Conservation (phyloP, 225 moss, liverwort and hornwort genomes). For the Physcomitrellopsis africana region DNA sequence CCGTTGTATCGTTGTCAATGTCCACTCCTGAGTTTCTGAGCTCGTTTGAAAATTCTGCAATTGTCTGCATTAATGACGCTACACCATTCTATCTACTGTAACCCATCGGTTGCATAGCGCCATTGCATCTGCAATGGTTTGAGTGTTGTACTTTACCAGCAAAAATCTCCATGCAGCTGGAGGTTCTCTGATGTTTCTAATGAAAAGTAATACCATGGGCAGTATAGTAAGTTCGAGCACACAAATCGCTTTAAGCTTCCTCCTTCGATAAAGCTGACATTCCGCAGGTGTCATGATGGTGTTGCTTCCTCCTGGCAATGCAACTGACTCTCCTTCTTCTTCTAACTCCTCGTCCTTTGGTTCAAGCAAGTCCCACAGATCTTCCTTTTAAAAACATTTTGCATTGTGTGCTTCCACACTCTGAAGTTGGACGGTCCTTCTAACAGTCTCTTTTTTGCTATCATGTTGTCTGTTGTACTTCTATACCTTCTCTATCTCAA, state of each 20-base stretch:
- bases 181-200: neutral
- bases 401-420: too few relatives aligned
- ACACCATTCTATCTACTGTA: neutral
- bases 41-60: neutral
- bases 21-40: neutral
- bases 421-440: neutral
- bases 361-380: neutral
- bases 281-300: neutral
- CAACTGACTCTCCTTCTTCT: neutral
- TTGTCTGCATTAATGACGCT: neutral
- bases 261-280: neutral
- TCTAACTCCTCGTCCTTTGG: neutral
- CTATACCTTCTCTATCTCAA: neutral
- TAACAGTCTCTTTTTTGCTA: too few relatives aligned
- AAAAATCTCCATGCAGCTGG: neutral
- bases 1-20: neutral
- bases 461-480: neutral
- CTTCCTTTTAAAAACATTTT: neutral
- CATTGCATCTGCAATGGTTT: conserved; percentile 6
- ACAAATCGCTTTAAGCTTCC: neutral
- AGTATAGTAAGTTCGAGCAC: neutral
- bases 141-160: neutral
- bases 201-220: neutral
- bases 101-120: neutral
- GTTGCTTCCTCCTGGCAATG: neutral